Conservation (phyloP, 176 grass and related monocot species). For the Eragrostis nindensis region DNA sequence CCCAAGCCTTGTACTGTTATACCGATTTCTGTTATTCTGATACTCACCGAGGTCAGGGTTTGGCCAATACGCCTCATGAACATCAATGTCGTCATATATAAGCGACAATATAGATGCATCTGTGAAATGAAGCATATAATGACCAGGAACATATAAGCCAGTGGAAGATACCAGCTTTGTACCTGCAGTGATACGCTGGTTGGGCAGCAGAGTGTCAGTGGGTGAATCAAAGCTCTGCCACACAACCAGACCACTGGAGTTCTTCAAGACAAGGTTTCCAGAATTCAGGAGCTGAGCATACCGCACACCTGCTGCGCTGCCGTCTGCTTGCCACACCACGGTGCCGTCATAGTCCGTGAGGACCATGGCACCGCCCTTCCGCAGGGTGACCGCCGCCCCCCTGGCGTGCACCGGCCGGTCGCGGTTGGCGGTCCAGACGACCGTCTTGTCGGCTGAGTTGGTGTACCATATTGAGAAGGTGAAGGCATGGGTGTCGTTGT, state of each 20-base stretch:
- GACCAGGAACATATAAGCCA: neutral
- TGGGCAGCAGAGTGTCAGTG: conserved; percentile 17
- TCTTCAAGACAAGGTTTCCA: conserved; percentile 10
- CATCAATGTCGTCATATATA: neutral
- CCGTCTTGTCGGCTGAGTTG: neutral
- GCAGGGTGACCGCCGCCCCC: neutral
- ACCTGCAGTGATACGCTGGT: neutral
- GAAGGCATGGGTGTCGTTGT: neutral
- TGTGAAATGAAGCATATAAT: conserved; percentile 15
- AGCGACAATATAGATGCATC: neutral
- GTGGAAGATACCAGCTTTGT: conserved; percentile 21
- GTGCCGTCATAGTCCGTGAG: neutral
- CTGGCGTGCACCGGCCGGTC: neutral
- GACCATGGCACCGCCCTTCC: neutral
- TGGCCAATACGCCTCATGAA: conserved; percentile 24
- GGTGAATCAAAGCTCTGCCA: conserved; percentile 30
- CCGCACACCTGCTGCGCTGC: neutral
- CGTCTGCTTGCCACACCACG: neutral
- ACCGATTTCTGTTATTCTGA: neutral
- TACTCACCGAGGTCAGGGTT: neutral
- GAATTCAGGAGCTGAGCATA: conserved; percentile 13
- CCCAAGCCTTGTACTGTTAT: conserved; percentile 17
- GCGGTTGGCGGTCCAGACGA: neutral
- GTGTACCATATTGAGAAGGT: neutral
- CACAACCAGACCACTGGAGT: conserved; percentile 7